Conservation (phyloP, 2,329 filamentous ascomycete species). For the Hawksworthiomyces lignivorus region DNA sequence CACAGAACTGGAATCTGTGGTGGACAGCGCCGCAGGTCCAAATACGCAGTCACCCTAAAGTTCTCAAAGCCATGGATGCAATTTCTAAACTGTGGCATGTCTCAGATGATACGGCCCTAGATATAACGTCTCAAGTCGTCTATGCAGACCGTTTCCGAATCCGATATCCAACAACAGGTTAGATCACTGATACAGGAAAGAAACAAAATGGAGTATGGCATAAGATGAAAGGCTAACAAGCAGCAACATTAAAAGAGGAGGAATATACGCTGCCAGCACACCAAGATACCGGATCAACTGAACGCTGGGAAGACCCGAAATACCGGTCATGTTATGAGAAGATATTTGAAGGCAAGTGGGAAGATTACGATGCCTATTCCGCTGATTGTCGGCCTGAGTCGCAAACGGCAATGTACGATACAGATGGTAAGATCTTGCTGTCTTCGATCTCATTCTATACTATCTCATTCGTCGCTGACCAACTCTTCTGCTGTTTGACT, state of each 20-base stretch:
- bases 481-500: no score
- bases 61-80: slow-evolving; percentile 53
- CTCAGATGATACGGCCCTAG: slow-evolving; percentile 14
- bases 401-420: slow-evolving; percentile 19
- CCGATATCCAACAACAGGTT: slow-evolving; percentile 17
- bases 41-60: slow-evolving; percentile 58
- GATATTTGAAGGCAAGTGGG: slow-evolving; percentile 57
- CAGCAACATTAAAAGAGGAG: no score
- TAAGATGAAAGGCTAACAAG: no score
- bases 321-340: slow-evolving; percentile 51
- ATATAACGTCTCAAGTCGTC: slow-evolving; percentile 13
- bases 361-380: slow-evolving; percentile 61
- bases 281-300: slow-evolving; percentile 46
- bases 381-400: slow-evolving; percentile 29
- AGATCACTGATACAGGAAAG: no score
- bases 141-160: slow-evolving; percentile 22
- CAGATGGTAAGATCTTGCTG: slow-evolving; percentile 6
- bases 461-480: no score
- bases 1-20: slow-evolving; percentile 68
- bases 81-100: slow-evolving; percentile 58
- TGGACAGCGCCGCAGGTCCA: slow-evolving; percentile 63
- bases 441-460: slow-evolving; percentile 35
- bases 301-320: slow-evolving; percentile 49
- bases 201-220: no score
- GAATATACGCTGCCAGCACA: slow-evolving; percentile 51